These are phyloP conservation scores for Talaromyces sp. DNA, from an alignment of 2,329 filamentous ascomycete species.

Conservation along the genomic window DNA sequence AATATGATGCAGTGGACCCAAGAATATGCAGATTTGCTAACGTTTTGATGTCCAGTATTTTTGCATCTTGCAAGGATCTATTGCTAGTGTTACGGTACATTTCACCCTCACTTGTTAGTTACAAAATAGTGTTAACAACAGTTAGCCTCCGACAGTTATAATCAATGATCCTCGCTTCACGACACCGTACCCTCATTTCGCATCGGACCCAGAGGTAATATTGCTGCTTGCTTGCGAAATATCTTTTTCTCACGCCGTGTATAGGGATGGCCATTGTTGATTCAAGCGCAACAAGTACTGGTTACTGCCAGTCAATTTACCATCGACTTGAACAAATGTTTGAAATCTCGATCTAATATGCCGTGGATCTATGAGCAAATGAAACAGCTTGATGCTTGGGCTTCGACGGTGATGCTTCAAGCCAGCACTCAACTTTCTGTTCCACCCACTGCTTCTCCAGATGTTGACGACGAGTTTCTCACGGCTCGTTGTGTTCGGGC, in stretches of 20 bases:
- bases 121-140: slow-evolving; percentile 11
- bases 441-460: slow-evolving; percentile 18
- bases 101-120: neutral
- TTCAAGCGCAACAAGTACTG: slow-evolving; percentile 39
- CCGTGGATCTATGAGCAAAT: slow-evolving; percentile 36
- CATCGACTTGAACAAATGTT: slow-evolving; percentile 34
- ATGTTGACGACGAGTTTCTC: slow-evolving; percentile 27
- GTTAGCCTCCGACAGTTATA: slow-evolving; percentile 36
- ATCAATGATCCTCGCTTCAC: slow-evolving; percentile 40
- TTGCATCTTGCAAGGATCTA: slow-evolving; percentile 40
- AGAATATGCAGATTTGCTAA: neutral
- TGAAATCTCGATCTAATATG: slow-evolving; percentile 30
- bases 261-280: slow-evolving; percentile 39
- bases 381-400: slow-evolving; percentile 38
- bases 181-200: slow-evolving; percentile 36
- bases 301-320: slow-evolving; percentile 38
- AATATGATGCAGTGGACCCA: neutral
- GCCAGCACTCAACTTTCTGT: slow-evolving; percentile 24
- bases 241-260: slow-evolving; percentile 8
- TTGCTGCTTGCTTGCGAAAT: neutral
- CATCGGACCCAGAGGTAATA: slow-evolving; percentile 35
- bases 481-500: slow-evolving; percentile 35
- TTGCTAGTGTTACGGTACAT: slow-evolving; percentile 39
- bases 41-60: slow-evolving; percentile 31
- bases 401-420: slow-evolving; percentile 29